Percentiles rank a stretch among this genome's conserved stretches.
Evolutionary conservation across 345 rosid species (phyloP).

Genomic region (Acer saccharum): DNA sequence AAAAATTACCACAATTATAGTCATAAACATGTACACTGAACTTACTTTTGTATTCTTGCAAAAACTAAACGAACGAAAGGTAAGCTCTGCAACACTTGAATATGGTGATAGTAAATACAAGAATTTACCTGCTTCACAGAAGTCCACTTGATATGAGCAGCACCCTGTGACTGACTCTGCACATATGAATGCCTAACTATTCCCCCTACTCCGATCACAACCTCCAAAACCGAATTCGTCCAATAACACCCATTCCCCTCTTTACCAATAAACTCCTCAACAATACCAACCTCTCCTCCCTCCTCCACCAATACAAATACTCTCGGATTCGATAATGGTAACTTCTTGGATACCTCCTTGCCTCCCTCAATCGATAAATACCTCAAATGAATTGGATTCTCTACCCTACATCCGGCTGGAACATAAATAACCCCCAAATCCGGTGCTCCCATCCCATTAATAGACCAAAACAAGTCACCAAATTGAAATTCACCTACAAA

Average conservation of each 20-base stretch:
- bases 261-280: constrained; percentile 70
- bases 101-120: constrained; percentile 5
- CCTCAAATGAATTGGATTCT: constrained; percentile 65
- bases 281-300: constrained; percentile 75
- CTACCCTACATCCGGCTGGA: constrained; percentile 73
- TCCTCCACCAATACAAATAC: constrained; percentile 77
- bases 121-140: constrained; percentile 69
- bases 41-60: neutral
- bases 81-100: neutral
- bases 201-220: constrained; percentile 59
- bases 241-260: constrained; percentile 64
- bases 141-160: constrained; percentile 95
- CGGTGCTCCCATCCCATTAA: constrained; percentile 89
- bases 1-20: neutral
- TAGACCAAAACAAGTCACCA: constrained; percentile 89
- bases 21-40: neutral
- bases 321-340: constrained; percentile 90
- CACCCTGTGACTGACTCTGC: constrained; percentile 71
- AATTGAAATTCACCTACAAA: constrained; percentile 55
- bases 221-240: constrained; percentile 81
- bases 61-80: neutral
- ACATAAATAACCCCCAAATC: constrained; percentile 84
- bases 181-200: constrained; percentile 78
- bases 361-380: constrained; percentile 69
- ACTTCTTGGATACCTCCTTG: constrained; percentile 50